phyloP scores from a whole-genome alignment of 2,329 filamentous ascomycete genomes.

The Teratosphaeria zuluensis region DNA sequence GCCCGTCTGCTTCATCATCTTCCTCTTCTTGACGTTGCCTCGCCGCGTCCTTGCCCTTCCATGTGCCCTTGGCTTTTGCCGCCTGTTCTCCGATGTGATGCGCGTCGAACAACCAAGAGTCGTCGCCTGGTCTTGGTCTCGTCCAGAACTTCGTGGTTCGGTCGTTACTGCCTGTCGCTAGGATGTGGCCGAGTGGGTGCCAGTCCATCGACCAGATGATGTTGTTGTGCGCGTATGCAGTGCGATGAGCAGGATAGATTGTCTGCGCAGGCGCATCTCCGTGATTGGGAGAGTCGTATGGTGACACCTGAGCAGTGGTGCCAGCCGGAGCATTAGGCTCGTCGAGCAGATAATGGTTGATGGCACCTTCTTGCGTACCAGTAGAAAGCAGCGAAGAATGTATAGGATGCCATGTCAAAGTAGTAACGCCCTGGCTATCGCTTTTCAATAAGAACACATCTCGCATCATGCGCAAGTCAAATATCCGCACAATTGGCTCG shows the following conservation, averaged over 20 bases:
- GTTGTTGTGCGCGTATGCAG: conserved; percentile 84
- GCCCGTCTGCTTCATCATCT: conserved; percentile 74
- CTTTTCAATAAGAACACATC: conserved; percentile 89
- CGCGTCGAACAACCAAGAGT: conserved; percentile 75
- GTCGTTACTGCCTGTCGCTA: conserved; percentile 93
- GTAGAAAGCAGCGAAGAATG: conserved; percentile 84
- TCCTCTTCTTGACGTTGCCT: conserved; percentile 88
- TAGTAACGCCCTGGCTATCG: conserved; percentile 93
- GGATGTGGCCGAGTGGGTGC: conserved; percentile 91
- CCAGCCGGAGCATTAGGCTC: conserved; percentile 80
- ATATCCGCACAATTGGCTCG: conserved; percentile 86
- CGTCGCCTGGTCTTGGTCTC: conserved; percentile 76
- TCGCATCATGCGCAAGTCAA: conserved; percentile 96
- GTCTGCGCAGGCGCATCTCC: conserved; percentile 72
- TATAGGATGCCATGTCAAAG: conserved; percentile 85
- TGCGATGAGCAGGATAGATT: conserved; percentile 81
- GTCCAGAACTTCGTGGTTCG: conserved; percentile 97
- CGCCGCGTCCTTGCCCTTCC: conserved; percentile 68
- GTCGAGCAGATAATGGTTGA: conserved; percentile 92
- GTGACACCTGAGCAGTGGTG: conserved; percentile 60
- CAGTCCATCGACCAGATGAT: conserved; percentile 97
- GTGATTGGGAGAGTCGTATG: conserved; percentile 77
- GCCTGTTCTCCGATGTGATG: conserved; percentile 93
- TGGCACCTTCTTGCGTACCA: conserved; percentile 77
- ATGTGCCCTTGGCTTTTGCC: conserved; percentile 90